These are phyloP conservation scores for Anisodus tanguticus DNA, from an alignment of 257 asterid species.

Conservation along the genomic window DNA sequence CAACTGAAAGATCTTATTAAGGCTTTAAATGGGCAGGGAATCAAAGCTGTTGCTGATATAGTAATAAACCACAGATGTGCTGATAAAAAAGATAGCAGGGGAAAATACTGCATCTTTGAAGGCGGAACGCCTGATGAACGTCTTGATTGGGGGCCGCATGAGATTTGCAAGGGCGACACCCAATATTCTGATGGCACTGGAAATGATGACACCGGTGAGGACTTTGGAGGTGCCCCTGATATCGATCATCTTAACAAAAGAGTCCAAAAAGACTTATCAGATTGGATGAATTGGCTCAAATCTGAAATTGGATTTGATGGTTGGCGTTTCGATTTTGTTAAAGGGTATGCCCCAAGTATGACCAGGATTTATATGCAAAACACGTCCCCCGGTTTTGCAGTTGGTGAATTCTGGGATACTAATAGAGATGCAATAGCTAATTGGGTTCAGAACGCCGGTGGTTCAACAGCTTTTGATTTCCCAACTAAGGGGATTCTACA, in stretches of 20 bases:
- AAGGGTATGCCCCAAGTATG: slow-evolving; percentile 62
- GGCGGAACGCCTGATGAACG: slow-evolving; percentile 84
- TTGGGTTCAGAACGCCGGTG: slow-evolving; percentile 62
- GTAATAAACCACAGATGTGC: slow-evolving; percentile 87
- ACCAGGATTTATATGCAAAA: slow-evolving; percentile 64
- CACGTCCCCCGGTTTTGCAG: slow-evolving; percentile 71
- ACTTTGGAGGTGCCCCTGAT: slow-evolving; percentile 61
- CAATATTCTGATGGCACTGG: slow-evolving; percentile 72
- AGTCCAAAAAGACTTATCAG: slow-evolving; percentile 72
- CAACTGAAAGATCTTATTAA: slow-evolving; percentile 54
- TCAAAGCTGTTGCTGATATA: slow-evolving; percentile 77
- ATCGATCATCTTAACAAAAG: slow-evolving; percentile 72
- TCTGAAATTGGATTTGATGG: slow-evolving; percentile 74
- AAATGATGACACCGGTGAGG: slow-evolving; percentile 67
- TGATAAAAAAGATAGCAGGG: slow-evolving; percentile 61
- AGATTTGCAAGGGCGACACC: slow-evolving; percentile 65
- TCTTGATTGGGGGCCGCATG: slow-evolving; percentile 84
- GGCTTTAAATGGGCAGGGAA: slow-evolving; percentile 50
- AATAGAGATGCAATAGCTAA: slow-evolving; percentile 55
- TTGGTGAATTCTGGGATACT: slow-evolving; percentile 62
- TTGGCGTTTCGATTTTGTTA: slow-evolving; percentile 77
- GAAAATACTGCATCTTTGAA: slow-evolving; percentile 72
- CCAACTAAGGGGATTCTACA: slow-evolving; percentile 81
- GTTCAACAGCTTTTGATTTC: slow-evolving; percentile 76
- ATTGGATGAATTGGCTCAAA: slow-evolving; percentile 94